Evolutionary conservation across 257 asterid species (phyloP), one percentile per base, ranked within the genome.

Genomic region (Salvia hispanica): DNA sequence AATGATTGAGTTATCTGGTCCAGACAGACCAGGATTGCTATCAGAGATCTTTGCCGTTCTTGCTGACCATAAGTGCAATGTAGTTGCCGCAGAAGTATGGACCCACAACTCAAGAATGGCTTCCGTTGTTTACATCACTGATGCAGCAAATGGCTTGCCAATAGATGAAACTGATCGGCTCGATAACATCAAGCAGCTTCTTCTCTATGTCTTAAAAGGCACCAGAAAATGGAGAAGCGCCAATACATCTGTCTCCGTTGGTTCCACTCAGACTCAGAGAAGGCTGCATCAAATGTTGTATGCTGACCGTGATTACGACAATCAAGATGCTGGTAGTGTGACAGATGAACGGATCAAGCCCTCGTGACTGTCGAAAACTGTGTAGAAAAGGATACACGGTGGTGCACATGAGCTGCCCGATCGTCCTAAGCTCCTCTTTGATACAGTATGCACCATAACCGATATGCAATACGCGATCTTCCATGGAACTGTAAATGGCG

Each of bases 51-150:
- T 84, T 72, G 98, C 98, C 0, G 85, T 92, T 72, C 96, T 92
- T 50, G 64, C 95, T 0, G 92, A 89, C 69, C 89, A 81, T 4
- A 92, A 86, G 62, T 89, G 95, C 33, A 92, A 89, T 34, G 84
- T 89, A 36, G 95, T 80, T 9, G 91, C 92, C 7, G 92, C 96
- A 0, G 96, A 92, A 83, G 96, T 89, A 3, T 92, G 98, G 98
- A 92, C 98, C n/a, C 98, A 92, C 55, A 89, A 89, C 71, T 79
- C 95, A 12, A 80, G 98, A 78, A 83, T 89, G 89, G 98, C 98
- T 2, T 83, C 96, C 0, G 87, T 92, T 9, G 82, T 89, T 42
- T 84, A 84, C 74, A 89, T 92, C 59, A 87, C 94, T 0, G 95
- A 92, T 15, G 89, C 84, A 71, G 65, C 54, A 8, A 83, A 39